These are phyloP conservation scores for Gomphus bonarii DNA, from an alignment of 1,284 basidiomycete species.

Conservation along the genomic window DNA sequence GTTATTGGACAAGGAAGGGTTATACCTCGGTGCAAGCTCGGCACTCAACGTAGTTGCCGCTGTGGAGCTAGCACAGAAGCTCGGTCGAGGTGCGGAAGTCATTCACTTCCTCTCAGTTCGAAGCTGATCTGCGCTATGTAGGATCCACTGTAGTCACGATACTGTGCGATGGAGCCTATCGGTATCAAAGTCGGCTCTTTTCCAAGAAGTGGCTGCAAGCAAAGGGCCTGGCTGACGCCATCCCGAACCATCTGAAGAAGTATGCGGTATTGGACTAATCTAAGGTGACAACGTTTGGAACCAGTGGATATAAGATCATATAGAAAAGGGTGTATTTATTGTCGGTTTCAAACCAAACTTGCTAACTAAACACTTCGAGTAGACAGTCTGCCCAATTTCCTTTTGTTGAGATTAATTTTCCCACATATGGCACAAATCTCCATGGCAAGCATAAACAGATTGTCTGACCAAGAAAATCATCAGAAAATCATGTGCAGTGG, in stretches of 20 bases:
- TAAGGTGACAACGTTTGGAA: not conserved
- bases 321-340: not conserved
- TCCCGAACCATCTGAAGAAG: constrained; percentile 81
- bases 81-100: constrained; percentile 60
- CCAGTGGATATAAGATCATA: not conserved
- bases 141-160: constrained; percentile 86
- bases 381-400: too few relatives aligned
- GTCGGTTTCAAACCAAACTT: not conserved
- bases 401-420: too few relatives aligned
- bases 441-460: too few relatives aligned
- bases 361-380: not conserved
- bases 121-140: constrained; percentile 20
- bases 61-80: constrained; percentile 74
- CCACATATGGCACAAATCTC: too few relatives aligned
- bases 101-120: not conserved
- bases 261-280: constrained; percentile 76
- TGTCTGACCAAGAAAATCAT: too few relatives aligned
- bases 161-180: constrained; percentile 90
- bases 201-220: constrained; percentile 89
- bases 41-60: constrained; percentile 96
- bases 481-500: too few relatives aligned
- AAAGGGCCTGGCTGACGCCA: constrained; percentile 72
- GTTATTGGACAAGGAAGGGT: constrained; percentile 83
- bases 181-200: constrained; percentile 94
- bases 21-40: constrained; percentile 95